phyloP scores from a whole-genome alignment of 2,329 filamentous ascomycete species.

The Aspergillus eucalypticola region DNA sequence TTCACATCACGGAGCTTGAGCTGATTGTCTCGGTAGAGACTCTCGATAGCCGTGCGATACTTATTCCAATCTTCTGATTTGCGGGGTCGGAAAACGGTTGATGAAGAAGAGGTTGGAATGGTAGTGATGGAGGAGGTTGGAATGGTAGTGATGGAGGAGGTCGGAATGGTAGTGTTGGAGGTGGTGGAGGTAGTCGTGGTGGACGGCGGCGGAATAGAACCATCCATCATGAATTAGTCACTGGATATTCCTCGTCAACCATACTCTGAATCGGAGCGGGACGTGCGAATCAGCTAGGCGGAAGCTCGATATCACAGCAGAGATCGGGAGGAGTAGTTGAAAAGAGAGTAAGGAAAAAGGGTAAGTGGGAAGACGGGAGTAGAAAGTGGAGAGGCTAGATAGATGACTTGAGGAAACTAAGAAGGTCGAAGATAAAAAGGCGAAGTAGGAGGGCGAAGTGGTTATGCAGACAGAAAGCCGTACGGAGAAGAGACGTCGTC shows the following conservation, averaged over 20 bases:
- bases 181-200: slow-evolving; percentile 19
- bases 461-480: slow-evolving; percentile 4
- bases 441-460: slow-evolving; percentile 3
- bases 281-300: background rate
- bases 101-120: slow-evolving; percentile 14
- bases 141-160: slow-evolving; percentile 16
- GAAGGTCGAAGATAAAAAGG: background rate
- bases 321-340: background rate
- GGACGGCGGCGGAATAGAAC: slow-evolving; percentile 26
- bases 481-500: slow-evolving; percentile 5
- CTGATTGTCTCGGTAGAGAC: slow-evolving; percentile 38
- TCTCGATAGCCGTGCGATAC: slow-evolving; percentile 37
- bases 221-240: slow-evolving; percentile 25
- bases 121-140: slow-evolving; percentile 10
- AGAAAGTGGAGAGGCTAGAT: background rate
- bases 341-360: background rate
- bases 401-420: background rate
- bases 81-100: slow-evolving; percentile 35
- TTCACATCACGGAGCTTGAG: slow-evolving; percentile 40
- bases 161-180: background rate
- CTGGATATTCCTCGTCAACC: slow-evolving; percentile 14
- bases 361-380: background rate
- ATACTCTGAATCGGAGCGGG: slow-evolving; percentile 20
- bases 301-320: background rate
- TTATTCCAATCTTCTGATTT: slow-evolving; percentile 41